These are phyloP conservation scores for Mortierella antarctica DNA, from an alignment of 192 early-diverging fungal species.

Conservation along the genomic window DNA sequence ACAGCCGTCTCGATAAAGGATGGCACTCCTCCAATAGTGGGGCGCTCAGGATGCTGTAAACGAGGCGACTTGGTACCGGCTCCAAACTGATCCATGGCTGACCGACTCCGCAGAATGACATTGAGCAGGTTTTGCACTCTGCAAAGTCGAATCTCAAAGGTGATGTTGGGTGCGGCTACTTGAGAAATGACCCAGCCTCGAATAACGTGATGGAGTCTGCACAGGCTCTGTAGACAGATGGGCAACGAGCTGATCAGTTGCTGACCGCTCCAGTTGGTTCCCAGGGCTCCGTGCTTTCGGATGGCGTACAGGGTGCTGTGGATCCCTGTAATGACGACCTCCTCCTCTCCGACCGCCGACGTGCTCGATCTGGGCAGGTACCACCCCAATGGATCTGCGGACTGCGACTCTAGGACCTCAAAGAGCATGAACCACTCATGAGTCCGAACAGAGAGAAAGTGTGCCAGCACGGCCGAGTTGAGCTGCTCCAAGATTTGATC, in stretches of 20 bases:
- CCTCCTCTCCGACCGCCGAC: conserved; percentile 58
- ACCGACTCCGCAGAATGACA: conserved; percentile 66
- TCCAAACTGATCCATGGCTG: conserved; percentile 30
- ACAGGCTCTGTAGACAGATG: conserved; percentile 71
- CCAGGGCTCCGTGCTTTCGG: conserved; percentile 59
- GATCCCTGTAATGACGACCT: conserved; percentile 71
- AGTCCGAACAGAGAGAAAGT: conserved; percentile 47
- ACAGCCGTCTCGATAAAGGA: conserved; percentile 78
- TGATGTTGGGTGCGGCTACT: conserved; percentile 59
- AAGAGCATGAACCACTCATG: conserved; percentile 64
- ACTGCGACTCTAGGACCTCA: conserved; percentile 61
- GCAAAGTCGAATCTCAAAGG: conserved; percentile 61
- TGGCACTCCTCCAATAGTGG: conserved; percentile 56
- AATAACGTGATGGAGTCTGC: conserved; percentile 73
- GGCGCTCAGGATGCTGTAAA: background rate
- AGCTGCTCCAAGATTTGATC: conserved; percentile 40
- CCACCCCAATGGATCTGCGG: conserved; percentile 59
- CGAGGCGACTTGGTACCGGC: background rate
- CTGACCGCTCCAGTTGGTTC: conserved; percentile 61
- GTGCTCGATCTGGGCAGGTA: conserved; percentile 40
- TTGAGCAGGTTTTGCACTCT: conserved; percentile 72
- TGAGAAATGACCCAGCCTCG: conserved; percentile 76
- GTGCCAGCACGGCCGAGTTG: conserved; percentile 42
- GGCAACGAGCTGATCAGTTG: conserved; percentile 69
- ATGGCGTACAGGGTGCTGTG: conserved; percentile 68